Evolutionary conservation across 2,329 filamentous ascomycete species (phyloP), one percentile per base, ranked within the genome.

Genomic region (Meredithiella fracta): DNA sequence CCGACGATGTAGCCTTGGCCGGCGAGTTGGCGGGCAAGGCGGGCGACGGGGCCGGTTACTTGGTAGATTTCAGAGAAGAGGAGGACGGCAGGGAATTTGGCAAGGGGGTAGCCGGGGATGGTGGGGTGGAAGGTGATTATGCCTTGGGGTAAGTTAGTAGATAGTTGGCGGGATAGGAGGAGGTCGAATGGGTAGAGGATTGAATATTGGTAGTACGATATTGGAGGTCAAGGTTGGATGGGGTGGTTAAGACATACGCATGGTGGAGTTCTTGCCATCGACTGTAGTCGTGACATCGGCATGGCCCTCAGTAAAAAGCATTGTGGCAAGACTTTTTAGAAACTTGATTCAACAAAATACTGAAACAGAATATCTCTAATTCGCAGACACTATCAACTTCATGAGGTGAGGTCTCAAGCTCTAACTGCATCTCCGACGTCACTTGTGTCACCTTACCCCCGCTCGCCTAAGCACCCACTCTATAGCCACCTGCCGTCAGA

Each of bases 61-160:
- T 96, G 90, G 66, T 96, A 96, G 64, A 96, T 96, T 70, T 96
- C 90, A 63, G 84, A 90, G 67, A 94, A 96, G 57, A 96, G 75
- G 14, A 86, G 84, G 3, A 96, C 86, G 20, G 86, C 89, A 0
- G 89, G 89, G 64, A 94, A 95, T 52, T 75, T 73, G 29, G 90
- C 90, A 62, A 92, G 82, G 26, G 90, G 88, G 66, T 94, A 94
- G 59, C 85, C 83, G 0, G 87, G 79, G 61, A 96, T 83, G 14
- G 79, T 80, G 6, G 90, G 90, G 65, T 95, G 87, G 69, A 90
- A 95, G 66, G 94, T 66, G 69, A 90, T 94, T 65, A 95, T 85
- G 62, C 89, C 88, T 94, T 66, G 29, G 59, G 49, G 20, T 50
- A 37, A 26, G n/a, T 37, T 17, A 37, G 49, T 34, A 14, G 31